A percentile compares a stretch with the other conserved stretches of the same genome.
phyloP scores from a whole-genome alignment of 345 rosid genomes.

The Viola odorata region DNA sequence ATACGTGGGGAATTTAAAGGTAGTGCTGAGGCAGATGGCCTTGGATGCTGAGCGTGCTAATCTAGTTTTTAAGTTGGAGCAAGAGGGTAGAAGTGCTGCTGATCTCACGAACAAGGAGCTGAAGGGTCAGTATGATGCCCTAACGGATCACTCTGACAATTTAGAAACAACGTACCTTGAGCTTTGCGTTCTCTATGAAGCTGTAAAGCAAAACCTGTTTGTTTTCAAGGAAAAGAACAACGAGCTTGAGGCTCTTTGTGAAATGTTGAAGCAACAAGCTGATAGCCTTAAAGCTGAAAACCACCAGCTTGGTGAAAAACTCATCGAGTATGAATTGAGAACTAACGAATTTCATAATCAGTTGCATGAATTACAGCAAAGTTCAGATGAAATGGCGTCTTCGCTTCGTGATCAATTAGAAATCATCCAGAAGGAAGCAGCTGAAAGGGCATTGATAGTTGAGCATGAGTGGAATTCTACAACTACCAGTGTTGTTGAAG shows the following conservation, averaged over 20 bases:
- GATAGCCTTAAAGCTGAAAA: slow-evolving; percentile 42
- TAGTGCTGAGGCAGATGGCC: slow-evolving; percentile 45
- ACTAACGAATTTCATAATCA: slow-evolving; percentile 50
- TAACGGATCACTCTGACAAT: slow-evolving; percentile 39
- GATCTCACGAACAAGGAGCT: slow-evolving; percentile 37
- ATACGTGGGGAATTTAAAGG: slow-evolving; percentile 44
- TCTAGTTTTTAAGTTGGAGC: slow-evolving; percentile 33
- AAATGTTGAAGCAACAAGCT: slow-evolving; percentile 39
- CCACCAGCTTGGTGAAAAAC: slow-evolving; percentile 39
- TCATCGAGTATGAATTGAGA: slow-evolving; percentile 35
- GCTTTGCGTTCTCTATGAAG: slow-evolving; percentile 57
- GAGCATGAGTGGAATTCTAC: slow-evolving; percentile 52
- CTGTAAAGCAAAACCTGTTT: slow-evolving; percentile 40
- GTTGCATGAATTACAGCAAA: slow-evolving; percentile 44
- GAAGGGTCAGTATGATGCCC: slow-evolving; percentile 37
- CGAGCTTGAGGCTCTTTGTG: slow-evolving; percentile 46
- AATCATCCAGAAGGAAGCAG: slow-evolving; percentile 44
- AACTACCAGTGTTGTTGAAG: slow-evolving; percentile 40
- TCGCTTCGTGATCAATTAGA: slow-evolving; percentile 43
- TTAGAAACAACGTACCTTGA: slow-evolving; percentile 56
- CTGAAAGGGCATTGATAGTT: slow-evolving; percentile 38
- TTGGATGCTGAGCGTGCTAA: slow-evolving; percentile 44
- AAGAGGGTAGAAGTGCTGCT: slow-evolving; percentile 31
- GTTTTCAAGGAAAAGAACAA: slow-evolving; percentile 34
- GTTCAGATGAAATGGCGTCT: slow-evolving; percentile 38